Percentiles rank a stretch among this genome's conserved stretches.
phyloP scores from a whole-genome alignment of 768 basidiomycete genomes.

The Lentinula lateritia region DNA sequence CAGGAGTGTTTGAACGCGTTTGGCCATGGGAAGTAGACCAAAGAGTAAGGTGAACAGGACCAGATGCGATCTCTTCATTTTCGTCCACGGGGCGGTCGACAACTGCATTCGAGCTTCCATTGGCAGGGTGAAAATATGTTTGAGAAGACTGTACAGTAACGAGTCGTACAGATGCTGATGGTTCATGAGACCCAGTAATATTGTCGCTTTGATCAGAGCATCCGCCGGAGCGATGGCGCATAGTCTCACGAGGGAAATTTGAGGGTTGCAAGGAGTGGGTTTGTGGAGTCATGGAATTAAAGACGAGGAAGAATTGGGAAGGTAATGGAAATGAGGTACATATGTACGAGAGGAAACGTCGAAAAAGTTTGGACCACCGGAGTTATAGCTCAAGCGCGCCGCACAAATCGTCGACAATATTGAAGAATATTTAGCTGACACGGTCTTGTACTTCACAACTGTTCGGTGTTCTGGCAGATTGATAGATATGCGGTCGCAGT shows the following conservation, averaged over 20 bases:
- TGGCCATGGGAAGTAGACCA: neutral
- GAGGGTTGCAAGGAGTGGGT: neutral
- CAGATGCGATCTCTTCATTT: too few species aligned
- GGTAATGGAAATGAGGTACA: too few species aligned
- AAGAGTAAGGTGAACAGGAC: neutral
- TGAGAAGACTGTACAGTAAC: neutral
- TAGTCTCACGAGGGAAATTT: neutral
- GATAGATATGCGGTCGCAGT: too few species aligned
- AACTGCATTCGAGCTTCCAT: neutral
- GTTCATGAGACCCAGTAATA: neutral
- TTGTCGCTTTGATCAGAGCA: neutral
- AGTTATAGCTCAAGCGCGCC: too few species aligned
- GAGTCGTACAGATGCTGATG: neutral
- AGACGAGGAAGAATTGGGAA: neutral
- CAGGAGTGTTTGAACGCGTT: neutral
- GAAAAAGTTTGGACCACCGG: too few species aligned
- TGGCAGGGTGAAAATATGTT: neutral
- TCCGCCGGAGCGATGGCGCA: neutral
- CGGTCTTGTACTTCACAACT: too few species aligned
- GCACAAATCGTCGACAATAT: too few species aligned
- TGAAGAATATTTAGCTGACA: too few species aligned
- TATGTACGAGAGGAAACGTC: too few species aligned
- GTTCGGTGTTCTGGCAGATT: too few species aligned
- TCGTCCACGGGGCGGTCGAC: neutral
- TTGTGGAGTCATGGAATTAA: neutral